Evolutionary conservation across 2,329 filamentous ascomycete genomes (phyloP).

Genomic region (Fusarium sp.): DNA sequence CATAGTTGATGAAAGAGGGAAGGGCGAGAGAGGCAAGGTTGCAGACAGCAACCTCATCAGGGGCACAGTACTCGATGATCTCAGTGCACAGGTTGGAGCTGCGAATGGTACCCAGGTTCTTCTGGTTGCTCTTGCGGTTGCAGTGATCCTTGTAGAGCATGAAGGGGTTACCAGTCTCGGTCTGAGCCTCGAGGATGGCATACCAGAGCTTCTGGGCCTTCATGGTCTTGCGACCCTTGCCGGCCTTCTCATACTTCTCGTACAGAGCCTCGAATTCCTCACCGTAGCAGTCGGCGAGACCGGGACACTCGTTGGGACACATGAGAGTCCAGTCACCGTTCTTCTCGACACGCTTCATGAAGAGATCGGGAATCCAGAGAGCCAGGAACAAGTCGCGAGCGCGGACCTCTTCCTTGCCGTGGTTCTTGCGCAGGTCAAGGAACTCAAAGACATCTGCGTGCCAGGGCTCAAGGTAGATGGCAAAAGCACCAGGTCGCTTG

Average conservation of each 20-base stretch:
- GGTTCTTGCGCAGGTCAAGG: constrained; percentile 98
- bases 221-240: constrained; percentile 88
- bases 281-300: constrained; percentile 95
- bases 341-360: constrained; percentile 99
- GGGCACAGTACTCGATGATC: constrained; percentile 96
- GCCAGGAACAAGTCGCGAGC: constrained; percentile 98
- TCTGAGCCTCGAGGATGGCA: constrained; percentile 96
- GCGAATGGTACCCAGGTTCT: constrained; percentile 98
- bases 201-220: constrained; percentile 99
- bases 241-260: constrained; percentile 89
- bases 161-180: constrained; percentile 98
- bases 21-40: constrained; percentile 96
- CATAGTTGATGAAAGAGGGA: constrained; percentile 90
- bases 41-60: constrained; percentile 98
- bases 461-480: constrained; percentile 99
- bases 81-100: constrained; percentile 99
- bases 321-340: constrained; percentile 98
- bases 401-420: constrained; percentile 97
- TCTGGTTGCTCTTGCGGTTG: constrained; percentile 99
- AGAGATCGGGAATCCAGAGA: constrained; percentile 97
- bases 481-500: constrained; percentile 98
- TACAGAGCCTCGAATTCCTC: constrained; percentile 97
- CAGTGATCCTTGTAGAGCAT: constrained; percentile 99
- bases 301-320: constrained; percentile 96
- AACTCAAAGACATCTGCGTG: constrained; percentile 98